A percentile compares a stretch with the other conserved stretches of the same genome.
These are phyloP conservation scores for Salix exigua DNA, from an alignment of 345 rosid species.

Conservation along the genomic window DNA sequence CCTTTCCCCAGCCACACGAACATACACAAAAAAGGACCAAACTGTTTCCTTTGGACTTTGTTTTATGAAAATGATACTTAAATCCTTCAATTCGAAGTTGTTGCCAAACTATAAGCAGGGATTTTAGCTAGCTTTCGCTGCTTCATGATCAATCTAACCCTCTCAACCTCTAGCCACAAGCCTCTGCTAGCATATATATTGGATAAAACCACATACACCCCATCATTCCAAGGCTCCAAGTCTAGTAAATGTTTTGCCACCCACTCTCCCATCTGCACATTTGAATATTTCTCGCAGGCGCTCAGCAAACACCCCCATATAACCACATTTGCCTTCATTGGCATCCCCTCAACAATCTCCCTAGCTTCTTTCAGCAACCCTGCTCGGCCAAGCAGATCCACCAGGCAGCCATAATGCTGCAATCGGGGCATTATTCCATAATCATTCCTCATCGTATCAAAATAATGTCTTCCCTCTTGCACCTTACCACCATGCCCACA, in stretches of 20 bases:
- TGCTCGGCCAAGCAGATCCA: constrained; percentile 68
- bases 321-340: constrained; percentile 66
- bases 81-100: constrained; percentile 17
- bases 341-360: constrained; percentile 63
- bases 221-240: constrained; percentile 81
- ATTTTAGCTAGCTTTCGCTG: constrained; percentile 45
- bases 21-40: too few species aligned
- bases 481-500: constrained; percentile 87
- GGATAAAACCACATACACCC: constrained; percentile 74
- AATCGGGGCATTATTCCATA: constrained; percentile 45
- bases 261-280: constrained; percentile 79
- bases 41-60: too few species aligned
- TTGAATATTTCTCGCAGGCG: constrained; percentile 81
- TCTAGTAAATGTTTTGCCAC: constrained; percentile 62
- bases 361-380: constrained; percentile 72
- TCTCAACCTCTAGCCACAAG: constrained; percentile 80
- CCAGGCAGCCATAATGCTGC: constrained; percentile 79
- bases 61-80: too few species aligned
- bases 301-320: constrained; percentile 89
- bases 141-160: constrained; percentile 60
- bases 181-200: constrained; percentile 71
- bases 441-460: constrained; percentile 51
- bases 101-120: constrained; percentile 66
- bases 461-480: constrained; percentile 55
- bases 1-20: too few species aligned